Base-by-base conservation (phyloP, 2,329 filamentous ascomycete genomes). In the Zymoseptoria ardabiliae region DNA sequence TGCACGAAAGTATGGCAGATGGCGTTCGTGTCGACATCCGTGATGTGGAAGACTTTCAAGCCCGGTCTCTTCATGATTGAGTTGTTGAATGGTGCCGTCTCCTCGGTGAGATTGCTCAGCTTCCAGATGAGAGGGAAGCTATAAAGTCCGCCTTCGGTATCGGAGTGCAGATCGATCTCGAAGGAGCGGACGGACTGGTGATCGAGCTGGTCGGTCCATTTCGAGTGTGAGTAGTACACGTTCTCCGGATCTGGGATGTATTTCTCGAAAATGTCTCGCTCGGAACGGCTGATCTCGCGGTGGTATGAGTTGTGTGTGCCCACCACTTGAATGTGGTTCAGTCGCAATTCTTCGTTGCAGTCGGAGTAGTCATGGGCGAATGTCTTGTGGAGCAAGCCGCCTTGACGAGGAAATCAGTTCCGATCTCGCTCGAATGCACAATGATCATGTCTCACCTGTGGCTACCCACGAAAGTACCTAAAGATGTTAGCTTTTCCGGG, bases 291-390 rank as follows among this genome's bases (percentile, higher is more conserved):
- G 22, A 77, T 70, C 61, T 81, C 79, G 48, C 75, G 72, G 61
- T 82, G 79, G 68, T 81, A 82, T 61, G 75, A 78, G 68, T 81
- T 81, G 67, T 81, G 79, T 0, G 79, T 79, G 63, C 79, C 79
- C 45, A 81, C 69, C 50, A 81, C 75, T 65, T 81, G 79, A 53
- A 81, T 76, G 53, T 81, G 77, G 67, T 81, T 81, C 71, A 82
- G 76, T 55, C 78, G 78, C 55, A 81, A 67, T 10, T 65, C 56
- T 23, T 21, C 53, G 17, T 62, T 57, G 54, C 55, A 55, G 23
- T 65, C 54, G 21, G 51, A 28, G 11, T 1, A 28, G 11, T 1
- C 17, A 4, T 23, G 17, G 9, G 51, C 51, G 9, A 28, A 28
- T 2, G 51, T 19, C 22, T 23, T 53, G 22, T 53, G 51, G 22